Conservation (phyloP, 2,329 filamentous ascomycete genomes). For the Pseudocercospora fuligena region DNA sequence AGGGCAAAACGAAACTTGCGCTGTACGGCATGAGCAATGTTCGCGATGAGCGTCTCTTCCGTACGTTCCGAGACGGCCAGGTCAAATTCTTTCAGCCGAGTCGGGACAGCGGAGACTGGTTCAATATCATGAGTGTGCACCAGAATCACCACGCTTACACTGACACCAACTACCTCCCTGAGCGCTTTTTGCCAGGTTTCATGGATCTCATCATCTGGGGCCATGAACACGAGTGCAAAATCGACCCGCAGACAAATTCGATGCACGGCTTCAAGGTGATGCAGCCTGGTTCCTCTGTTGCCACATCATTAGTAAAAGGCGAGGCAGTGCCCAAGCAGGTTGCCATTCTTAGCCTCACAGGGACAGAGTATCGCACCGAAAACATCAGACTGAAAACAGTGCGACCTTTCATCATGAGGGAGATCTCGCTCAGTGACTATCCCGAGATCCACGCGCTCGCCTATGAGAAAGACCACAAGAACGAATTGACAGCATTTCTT, state of each 20-base stretch:
- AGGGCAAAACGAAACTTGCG: slow-evolving; percentile 88
- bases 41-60: slow-evolving; percentile 89
- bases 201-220: slow-evolving; percentile 94
- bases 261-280: slow-evolving; percentile 94
- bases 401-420: slow-evolving; percentile 84
- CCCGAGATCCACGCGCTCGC: slow-evolving; percentile 77
- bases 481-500: slow-evolving; percentile 76
- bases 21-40: slow-evolving; percentile 96
- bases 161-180: slow-evolving; percentile 89
- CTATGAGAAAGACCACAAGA: slow-evolving; percentile 61
- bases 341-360: slow-evolving; percentile 80
- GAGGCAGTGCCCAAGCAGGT: slow-evolving; percentile 93
- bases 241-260: slow-evolving; percentile 80
- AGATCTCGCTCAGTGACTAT: slow-evolving; percentile 78
- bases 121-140: slow-evolving; percentile 92
- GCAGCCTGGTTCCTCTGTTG: slow-evolving; percentile 95
- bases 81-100: slow-evolving; percentile 91
- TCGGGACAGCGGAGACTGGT: slow-evolving; percentile 85
- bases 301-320: slow-evolving; percentile 86
- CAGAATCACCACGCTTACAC: slow-evolving; percentile 95
- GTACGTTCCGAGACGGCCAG: slow-evolving; percentile 89
- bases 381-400: slow-evolving; percentile 85
- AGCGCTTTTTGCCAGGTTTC: slow-evolving; percentile 89
- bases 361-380: slow-evolving; percentile 78
- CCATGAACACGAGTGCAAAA: slow-evolving; percentile 94